A percentile compares a stretch with the other conserved stretches of the same genome.
These are phyloP conservation scores for Alternaria rosae DNA, from an alignment of 2,329 filamentous ascomycete genomes.

Conservation along the genomic window DNA sequence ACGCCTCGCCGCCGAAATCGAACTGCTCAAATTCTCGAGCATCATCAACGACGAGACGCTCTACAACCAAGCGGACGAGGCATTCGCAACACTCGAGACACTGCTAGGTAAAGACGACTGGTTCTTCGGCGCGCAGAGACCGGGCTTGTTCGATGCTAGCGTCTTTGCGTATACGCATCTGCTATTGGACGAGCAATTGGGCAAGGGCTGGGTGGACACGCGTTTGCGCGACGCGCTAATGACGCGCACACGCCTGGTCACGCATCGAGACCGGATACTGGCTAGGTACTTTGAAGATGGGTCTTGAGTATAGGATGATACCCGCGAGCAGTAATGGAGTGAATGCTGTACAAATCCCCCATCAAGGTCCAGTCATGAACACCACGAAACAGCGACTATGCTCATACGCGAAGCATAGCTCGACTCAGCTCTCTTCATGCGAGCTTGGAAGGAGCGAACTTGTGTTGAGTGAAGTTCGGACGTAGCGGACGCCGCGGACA, in stretches of 20 bases:
- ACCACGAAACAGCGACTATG: background rate
- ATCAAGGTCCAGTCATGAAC: background rate
- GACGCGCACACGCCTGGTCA: slow-evolving; percentile 68
- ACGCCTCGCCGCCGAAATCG: slow-evolving; percentile 73
- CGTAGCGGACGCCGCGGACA: slow-evolving; percentile 11
- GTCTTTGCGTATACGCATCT: slow-evolving; percentile 91
- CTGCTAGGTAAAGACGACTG: slow-evolving; percentile 65
- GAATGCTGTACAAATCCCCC: background rate
- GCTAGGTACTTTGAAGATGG: slow-evolving; percentile 55
- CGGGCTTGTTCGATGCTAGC: slow-evolving; percentile 83
- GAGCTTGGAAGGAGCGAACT: background rate
- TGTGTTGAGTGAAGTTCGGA: background rate
- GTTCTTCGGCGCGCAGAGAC: slow-evolving; percentile 66
- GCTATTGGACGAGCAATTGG: slow-evolving; percentile 69
- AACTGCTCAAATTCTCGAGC: slow-evolving; percentile 72
- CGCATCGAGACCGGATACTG: slow-evolving; percentile 68
- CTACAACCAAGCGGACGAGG: slow-evolving; percentile 67
- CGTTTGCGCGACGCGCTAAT: slow-evolving; percentile 65
- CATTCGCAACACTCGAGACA: slow-evolving; percentile 67
- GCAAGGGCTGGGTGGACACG: slow-evolving; percentile 67
- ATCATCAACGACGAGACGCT: slow-evolving; percentile 65
- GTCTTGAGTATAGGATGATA: slow-evolving; percentile 8
- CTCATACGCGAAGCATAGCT: background rate
- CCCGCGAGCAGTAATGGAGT: background rate
- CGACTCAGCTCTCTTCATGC: background rate